phyloP scores from a whole-genome alignment of 768 basidiomycete species.

The Leucosporidium scottii region DNA sequence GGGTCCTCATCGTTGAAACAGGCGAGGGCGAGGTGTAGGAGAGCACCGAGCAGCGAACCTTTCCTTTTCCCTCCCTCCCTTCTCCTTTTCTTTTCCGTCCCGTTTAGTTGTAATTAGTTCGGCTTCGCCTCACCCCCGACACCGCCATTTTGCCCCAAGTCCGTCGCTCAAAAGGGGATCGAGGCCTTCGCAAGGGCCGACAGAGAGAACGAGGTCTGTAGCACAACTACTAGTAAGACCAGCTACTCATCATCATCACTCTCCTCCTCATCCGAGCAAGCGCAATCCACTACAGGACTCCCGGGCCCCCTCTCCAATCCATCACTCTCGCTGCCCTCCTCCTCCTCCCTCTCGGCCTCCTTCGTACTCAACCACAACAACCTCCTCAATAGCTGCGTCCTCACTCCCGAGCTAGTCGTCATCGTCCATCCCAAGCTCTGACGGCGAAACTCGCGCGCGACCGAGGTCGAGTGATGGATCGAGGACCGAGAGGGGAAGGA shows the following conservation, averaged over 20 bases:
- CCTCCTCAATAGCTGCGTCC: not conserved
- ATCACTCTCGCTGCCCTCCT: not conserved
- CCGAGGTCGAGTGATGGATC: not conserved
- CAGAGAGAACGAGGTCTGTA: not conserved
- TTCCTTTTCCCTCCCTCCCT: no score
- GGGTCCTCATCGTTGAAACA: no score
- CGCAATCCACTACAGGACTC: not conserved
- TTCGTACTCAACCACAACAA: not conserved
- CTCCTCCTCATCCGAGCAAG: not conserved
- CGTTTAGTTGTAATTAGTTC: no score
- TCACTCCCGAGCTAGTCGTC: not conserved
- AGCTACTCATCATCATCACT: not conserved
- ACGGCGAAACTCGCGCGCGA: not conserved
- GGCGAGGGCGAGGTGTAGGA: no score
- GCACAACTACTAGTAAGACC: no score
- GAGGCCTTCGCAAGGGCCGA: not conserved
- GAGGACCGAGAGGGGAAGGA: not conserved
- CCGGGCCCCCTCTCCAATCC: not conserved
- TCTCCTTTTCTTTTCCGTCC: no score
- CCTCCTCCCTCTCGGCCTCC: not conserved
- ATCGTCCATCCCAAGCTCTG: not conserved
- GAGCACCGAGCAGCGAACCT: no score
- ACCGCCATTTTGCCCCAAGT: no score
- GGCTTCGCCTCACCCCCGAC: no score
- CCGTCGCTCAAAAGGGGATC: no score